These are phyloP conservation scores for Tylopilus plumbeoviolaceoides DNA, from an alignment of 768 basidiomycete species.

Conservation along the genomic window DNA sequence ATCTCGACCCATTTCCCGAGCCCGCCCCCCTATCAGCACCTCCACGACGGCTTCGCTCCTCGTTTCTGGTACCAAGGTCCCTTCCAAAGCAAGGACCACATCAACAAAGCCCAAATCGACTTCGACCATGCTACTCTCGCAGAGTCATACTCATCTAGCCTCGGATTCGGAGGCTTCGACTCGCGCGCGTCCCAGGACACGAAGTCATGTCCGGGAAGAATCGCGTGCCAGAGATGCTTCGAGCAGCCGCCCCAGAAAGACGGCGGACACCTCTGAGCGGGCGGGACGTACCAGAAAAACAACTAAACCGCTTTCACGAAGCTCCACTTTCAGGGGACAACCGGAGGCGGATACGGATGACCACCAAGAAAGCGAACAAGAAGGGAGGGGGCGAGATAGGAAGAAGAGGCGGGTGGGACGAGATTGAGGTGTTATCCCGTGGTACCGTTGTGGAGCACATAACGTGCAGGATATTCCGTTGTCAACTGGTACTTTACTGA, in stretches of 20 bases:
- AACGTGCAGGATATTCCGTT: neutral
- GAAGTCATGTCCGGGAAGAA: slow-evolving; percentile 22
- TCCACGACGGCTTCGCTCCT: neutral
- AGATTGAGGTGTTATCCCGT: neutral
- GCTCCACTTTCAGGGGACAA: slow-evolving; percentile 11
- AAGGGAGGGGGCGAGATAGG: slow-evolving; percentile 20
- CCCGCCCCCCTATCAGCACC: slow-evolving; percentile 4
- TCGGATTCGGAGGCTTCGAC: slow-evolving; percentile 25
- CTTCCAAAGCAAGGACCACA: slow-evolving; percentile 5
- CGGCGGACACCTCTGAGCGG: slow-evolving; percentile 1
- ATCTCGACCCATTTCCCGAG: slow-evolving; percentile 12
- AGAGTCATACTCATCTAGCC: slow-evolving; percentile 10
- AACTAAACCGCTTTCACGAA: neutral
- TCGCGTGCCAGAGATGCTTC: too few species aligned
- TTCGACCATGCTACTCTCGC: slow-evolving; percentile 20
- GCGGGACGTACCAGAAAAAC: neutral
- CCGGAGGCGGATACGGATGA: slow-evolving; percentile 4
- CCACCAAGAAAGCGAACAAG: slow-evolving; percentile 9
- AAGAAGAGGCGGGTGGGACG: slow-evolving; percentile 29
- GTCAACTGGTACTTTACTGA: neutral
- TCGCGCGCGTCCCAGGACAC: slow-evolving; percentile 19
- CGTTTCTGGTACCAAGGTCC: neutral
- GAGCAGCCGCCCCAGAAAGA: too few species aligned
- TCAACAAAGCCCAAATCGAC: slow-evolving; percentile 10
- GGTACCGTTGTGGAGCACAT: neutral